Conservation (phyloP, 2,329 filamentous ascomycete genomes). For the Aspergillus sergii region DNA sequence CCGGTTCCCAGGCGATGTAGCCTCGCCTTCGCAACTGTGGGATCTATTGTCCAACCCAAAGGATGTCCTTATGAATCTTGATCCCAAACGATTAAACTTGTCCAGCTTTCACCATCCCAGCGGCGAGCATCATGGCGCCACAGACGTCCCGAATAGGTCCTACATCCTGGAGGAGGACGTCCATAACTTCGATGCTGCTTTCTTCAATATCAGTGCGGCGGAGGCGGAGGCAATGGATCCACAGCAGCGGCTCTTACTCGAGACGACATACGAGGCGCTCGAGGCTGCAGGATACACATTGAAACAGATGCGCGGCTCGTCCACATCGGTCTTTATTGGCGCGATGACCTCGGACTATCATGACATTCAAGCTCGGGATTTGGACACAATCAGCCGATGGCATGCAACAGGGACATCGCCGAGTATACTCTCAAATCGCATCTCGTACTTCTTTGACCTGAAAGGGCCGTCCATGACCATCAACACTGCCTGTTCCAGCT, state of each 20-base stretch:
- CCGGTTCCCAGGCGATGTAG: slow-evolving; percentile 28
- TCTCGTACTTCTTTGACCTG: slow-evolving; percentile 42
- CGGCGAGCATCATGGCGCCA: slow-evolving; percentile 27
- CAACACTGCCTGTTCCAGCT: slow-evolving; percentile 52
- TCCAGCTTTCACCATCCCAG: slow-evolving; percentile 27
- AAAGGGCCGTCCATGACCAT: slow-evolving; percentile 46
- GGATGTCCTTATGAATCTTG: slow-evolving; percentile 25
- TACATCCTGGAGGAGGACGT: slow-evolving; percentile 28
- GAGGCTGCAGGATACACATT: slow-evolving; percentile 28
- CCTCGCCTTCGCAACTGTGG: slow-evolving; percentile 29
- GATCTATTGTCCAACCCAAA: slow-evolving; percentile 26
- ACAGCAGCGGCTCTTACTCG: slow-evolving; percentile 30
- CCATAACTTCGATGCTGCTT: slow-evolving; percentile 29
- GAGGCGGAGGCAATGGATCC: slow-evolving; percentile 36
- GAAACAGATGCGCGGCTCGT: slow-evolving; percentile 27
- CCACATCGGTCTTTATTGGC: slow-evolving; percentile 29
- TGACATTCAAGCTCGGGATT: slow-evolving; percentile 25
- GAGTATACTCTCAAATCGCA: slow-evolving; percentile 43
- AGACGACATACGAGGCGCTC: slow-evolving; percentile 29
- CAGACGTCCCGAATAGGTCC: slow-evolving; percentile 25
- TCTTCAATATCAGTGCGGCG: slow-evolving; percentile 30
- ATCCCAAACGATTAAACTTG: slow-evolving; percentile 25
- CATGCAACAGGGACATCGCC: slow-evolving; percentile 37
- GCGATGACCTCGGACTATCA: slow-evolving; percentile 32
- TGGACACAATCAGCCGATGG: slow-evolving; percentile 27